Percentiles rank a stretch among this genome's conserved stretches.
These are phyloP conservation scores for Botrytis elliptica DNA, from an alignment of 2,329 filamentous ascomycete genomes.

Conservation along the genomic window DNA sequence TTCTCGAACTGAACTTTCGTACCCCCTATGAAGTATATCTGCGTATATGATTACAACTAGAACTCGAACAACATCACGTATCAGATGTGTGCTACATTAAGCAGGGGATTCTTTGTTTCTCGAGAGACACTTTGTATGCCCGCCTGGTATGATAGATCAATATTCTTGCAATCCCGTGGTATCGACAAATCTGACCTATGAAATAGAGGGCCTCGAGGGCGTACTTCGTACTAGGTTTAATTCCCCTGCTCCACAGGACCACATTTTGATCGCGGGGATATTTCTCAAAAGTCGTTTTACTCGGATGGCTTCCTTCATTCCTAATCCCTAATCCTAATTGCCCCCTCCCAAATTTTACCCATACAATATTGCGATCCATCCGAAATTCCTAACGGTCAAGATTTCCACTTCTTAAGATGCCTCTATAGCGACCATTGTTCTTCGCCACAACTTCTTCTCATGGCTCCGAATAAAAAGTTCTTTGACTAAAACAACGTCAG, in stretches of 20 bases:
- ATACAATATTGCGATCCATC: background rate
- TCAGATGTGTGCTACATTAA: background rate
- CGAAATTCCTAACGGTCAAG: constrained; percentile 4
- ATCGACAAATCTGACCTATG: background rate
- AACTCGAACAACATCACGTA: background rate
- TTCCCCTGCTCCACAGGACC: background rate
- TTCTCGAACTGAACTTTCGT: background rate
- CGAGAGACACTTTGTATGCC: background rate
- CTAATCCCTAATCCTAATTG: background rate
- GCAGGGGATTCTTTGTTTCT: background rate
- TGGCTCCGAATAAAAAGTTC: background rate
- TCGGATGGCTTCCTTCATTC: constrained; percentile 4
- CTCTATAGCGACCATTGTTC: background rate
- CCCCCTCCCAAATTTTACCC: background rate
- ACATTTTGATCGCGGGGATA: constrained; percentile 14
- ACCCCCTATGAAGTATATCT: background rate
- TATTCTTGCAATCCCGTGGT: background rate
- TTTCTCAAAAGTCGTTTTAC: constrained; percentile 8
- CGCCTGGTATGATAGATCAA: constrained; percentile 5
- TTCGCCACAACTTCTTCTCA: background rate
- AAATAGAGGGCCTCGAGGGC: background rate
- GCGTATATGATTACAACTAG: background rate
- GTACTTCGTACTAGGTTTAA: background rate
- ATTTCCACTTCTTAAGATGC: background rate
- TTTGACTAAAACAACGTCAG: constrained; percentile 13